These are phyloP conservation scores for Abrus pulchellus DNA, from an alignment of 306 rosid genomes.

Conservation along the genomic window DNA sequence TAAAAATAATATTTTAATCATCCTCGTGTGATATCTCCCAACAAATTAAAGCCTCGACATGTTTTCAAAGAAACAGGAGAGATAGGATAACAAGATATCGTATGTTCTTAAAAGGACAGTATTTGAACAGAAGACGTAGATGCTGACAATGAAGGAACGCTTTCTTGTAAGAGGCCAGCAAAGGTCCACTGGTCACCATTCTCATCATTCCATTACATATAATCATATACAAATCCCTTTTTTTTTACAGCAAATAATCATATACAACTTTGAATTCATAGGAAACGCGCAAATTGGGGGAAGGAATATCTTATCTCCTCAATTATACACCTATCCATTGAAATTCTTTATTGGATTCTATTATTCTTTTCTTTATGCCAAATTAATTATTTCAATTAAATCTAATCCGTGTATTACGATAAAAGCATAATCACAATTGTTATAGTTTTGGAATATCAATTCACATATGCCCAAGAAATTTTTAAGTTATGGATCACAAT, in stretches of 20 bases:
- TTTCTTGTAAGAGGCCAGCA: constrained; percentile 1
- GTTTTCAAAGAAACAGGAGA: neutral
- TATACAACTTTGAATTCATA: neutral
- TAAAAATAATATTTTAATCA: neutral
- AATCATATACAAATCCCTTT: too few species aligned
- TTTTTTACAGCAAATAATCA: too few species aligned
- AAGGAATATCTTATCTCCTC: neutral
- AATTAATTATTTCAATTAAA: neutral
- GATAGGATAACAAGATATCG: neutral
- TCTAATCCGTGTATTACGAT: neutral
- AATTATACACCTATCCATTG: neutral
- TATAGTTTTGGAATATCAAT: too few species aligned
- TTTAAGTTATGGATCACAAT: too few species aligned
- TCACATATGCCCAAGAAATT: too few species aligned
- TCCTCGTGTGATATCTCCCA: neutral
- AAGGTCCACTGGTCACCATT: constrained; percentile 3
- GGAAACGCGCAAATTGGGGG: constrained; percentile 21
- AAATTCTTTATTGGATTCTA: constrained; percentile 24
- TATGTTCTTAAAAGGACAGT: neutral
- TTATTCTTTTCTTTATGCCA: neutral
- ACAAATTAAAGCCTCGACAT: neutral
- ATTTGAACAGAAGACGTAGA: neutral
- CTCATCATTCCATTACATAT: neutral
- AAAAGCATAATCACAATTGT: too few species aligned
- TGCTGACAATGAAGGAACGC: constrained; percentile 32